Percentiles rank a stretch among this genome's conserved stretches.
These are phyloP conservation scores for Apiotrichum akiyoshidainum DNA, from an alignment of 1,284 basidiomycete species.

Conservation along the genomic window DNA sequence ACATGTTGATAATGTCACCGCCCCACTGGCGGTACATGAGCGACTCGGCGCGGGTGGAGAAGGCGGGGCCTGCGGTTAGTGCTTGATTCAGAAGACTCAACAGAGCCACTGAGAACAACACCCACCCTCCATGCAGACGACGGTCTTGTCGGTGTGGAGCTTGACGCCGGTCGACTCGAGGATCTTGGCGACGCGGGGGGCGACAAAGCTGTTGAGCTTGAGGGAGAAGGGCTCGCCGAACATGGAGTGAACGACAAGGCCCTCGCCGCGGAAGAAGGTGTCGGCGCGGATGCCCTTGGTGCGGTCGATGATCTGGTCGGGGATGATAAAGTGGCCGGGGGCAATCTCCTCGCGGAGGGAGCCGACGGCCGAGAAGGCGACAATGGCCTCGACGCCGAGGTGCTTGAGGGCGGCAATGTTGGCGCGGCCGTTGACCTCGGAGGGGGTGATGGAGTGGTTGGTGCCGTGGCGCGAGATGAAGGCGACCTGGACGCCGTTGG, in stretches of 20 bases:
- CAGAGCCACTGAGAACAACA: constrained; percentile 51
- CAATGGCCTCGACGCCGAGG: constrained; percentile 80
- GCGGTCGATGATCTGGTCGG: constrained; percentile 91
- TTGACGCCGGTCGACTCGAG: constrained; percentile 59
- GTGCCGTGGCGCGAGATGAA: constrained; percentile 89
- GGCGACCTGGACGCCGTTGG: constrained; percentile 73
- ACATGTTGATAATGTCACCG: constrained; percentile 93
- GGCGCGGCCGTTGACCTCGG: constrained; percentile 75
- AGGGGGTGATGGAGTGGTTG: constrained; percentile 69
- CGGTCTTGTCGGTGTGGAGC: constrained; percentile 75
- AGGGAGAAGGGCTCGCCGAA: constrained; percentile 87
- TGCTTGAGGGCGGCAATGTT: constrained; percentile 95
- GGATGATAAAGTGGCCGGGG: constrained; percentile 86
- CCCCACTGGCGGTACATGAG: constrained; percentile 91
- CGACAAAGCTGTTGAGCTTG: constrained; percentile 67
- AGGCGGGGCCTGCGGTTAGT: constrained; percentile 40
- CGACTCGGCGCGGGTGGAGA: constrained; percentile 86
- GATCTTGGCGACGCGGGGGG: constrained; percentile 61
- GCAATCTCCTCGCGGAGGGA: constrained; percentile 90
- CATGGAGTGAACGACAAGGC: constrained; percentile 83
- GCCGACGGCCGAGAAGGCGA: constrained; percentile 95
- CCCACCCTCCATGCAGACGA: constrained; percentile 97
- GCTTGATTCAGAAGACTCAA: too few species aligned
- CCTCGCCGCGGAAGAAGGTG: constrained; percentile 80
- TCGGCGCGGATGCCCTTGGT: constrained; percentile 85